Evolutionary conservation across 1,139 yeast species (phyloP).

Genomic region (Yamadazyma atlantica): DNA sequence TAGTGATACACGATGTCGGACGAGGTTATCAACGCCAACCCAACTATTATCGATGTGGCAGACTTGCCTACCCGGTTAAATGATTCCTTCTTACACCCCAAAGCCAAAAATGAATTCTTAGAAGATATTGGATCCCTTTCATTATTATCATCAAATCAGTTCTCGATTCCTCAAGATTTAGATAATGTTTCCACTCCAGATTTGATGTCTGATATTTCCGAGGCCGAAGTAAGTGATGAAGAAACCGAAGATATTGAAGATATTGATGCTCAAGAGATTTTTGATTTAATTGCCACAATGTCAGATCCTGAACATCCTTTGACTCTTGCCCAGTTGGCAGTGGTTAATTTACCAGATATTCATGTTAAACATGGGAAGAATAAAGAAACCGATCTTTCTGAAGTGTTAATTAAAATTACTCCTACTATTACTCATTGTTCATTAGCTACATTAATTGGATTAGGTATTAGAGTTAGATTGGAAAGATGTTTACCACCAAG

Average conservation of each 20-base stretch:
- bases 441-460: slow-evolving; percentile 90
- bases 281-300: slow-evolving; percentile 74
- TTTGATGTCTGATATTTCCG: slow-evolving; percentile 22
- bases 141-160: slow-evolving; percentile 9
- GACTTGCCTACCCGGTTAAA: slow-evolving; percentile 67
- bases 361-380: slow-evolving; percentile 56
- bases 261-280: slow-evolving; percentile 65
- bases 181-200: slow-evolving; percentile 21
- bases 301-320: slow-evolving; percentile 98
- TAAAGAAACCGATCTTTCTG: slow-evolving; percentile 57
- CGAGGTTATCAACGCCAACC: slow-evolving; percentile 91
- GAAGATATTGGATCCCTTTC: slow-evolving; percentile 23
- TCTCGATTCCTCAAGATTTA: slow-evolving; percentile 3
- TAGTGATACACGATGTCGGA: slow-evolving; percentile 34
- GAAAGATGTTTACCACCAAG: slow-evolving; percentile 88
- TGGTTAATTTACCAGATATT: slow-evolving; percentile 84
- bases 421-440: slow-evolving; percentile 99
- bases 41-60: slow-evolving; percentile 75
- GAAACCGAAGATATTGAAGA: slow-evolving; percentile 53
- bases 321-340: slow-evolving; percentile 91
- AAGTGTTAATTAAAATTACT: slow-evolving; percentile 80
- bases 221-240: slow-evolving; percentile 24
- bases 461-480: slow-evolving; percentile 88
- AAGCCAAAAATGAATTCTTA: slow-evolving; percentile 12
- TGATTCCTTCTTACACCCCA: slow-evolving; percentile 15